Evolutionary conservation across 1,284 basidiomycete genomes (phyloP), one percentile per base, ranked within the genome.

Genomic region (Anthracocystis setariae): DNA sequence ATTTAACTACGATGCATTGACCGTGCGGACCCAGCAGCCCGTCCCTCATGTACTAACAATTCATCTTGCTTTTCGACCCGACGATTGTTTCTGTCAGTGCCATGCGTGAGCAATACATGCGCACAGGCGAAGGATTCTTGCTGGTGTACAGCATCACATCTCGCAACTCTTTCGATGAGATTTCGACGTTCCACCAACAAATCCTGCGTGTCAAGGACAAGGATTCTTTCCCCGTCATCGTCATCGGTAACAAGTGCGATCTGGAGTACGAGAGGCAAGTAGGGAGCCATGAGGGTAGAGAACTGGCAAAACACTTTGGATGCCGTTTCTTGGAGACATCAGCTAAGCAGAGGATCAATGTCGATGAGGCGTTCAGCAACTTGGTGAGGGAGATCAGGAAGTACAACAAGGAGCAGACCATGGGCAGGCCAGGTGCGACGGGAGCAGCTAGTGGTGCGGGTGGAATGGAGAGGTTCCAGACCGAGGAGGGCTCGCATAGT

Each of bases 81-180:
- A n/a, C 23, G n/a, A 13, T n/a, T 52, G 17, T 17, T 17, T 53
- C 27, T 17, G 5, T n/a, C 50, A 94, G 93, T 66, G 94, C 93
- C 29, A 96, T 96, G 94, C 90, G 94, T 53, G 94, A 96, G 83
- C 94, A 96, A 80, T 96, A 96, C 86, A 96, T 94, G 93, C 90
- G 93, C 52, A 92, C 92, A 24, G 96, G 96, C 65, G 96, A 98
- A 85, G 96, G 96, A 4, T 99, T 97, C 88, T 88, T 99, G 47
- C 90, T 98, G 67, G 96, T 98, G 64, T 99, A 98, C 86, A 95
- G 93, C 66, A 98, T 98, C 86, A 98, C 95, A 17, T 96, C 94
- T 43, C 90, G 95, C 75, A 94, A 93, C 85, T 97, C 94, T 43
- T 98, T 98, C 82, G 94, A 98, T 84, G 92, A 94, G 32, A 95